Percentiles rank a stretch among this genome's conserved stretches.
phyloP scores from a whole-genome alignment of 192 early-diverging fungal species.

The Gaertneriomyces semiglobifer region DNA sequence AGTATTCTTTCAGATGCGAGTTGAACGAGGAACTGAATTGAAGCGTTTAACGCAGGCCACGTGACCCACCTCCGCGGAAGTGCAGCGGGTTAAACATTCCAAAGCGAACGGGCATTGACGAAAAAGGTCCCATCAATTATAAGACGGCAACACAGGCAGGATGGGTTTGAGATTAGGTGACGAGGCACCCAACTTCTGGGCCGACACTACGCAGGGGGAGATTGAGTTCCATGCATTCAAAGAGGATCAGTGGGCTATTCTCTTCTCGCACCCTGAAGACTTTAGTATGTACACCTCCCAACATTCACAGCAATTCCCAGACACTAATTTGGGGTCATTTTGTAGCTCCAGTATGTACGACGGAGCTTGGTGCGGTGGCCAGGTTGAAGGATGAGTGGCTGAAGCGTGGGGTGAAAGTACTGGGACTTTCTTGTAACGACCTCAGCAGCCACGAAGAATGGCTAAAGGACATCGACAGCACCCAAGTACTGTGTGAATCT shows the following conservation, averaged over 20 bases:
- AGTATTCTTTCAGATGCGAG: too few species aligned
- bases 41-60: too few species aligned
- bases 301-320: background rate
- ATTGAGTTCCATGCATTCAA: slow-evolving; percentile 91
- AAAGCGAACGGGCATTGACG: background rate
- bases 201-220: slow-evolving; percentile 81
- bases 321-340: background rate
- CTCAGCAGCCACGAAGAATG: slow-evolving; percentile 78
- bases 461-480: slow-evolving; percentile 92
- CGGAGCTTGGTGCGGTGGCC: slow-evolving; percentile 92
- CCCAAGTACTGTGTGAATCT: slow-evolving; percentile 42
- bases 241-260: slow-evolving; percentile 80
- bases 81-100: background rate
- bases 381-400: slow-evolving; percentile 73
- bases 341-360: slow-evolving; percentile 86
- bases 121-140: background rate
- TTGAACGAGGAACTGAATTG: too few species aligned
- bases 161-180: slow-evolving; percentile 46
- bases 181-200: slow-evolving; percentile 68
- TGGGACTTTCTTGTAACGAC: slow-evolving; percentile 91
- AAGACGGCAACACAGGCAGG: background rate
- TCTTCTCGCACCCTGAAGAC: slow-evolving; percentile 99
- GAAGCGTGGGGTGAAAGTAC: slow-evolving; percentile 78
- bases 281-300: slow-evolving; percentile 60
- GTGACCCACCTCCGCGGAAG: too few species aligned